Evolutionary conservation across 257 asterid species (phyloP), one percentile per base, ranked within the genome.

Genomic region (Dorcoceras hygrometricum): DNA sequence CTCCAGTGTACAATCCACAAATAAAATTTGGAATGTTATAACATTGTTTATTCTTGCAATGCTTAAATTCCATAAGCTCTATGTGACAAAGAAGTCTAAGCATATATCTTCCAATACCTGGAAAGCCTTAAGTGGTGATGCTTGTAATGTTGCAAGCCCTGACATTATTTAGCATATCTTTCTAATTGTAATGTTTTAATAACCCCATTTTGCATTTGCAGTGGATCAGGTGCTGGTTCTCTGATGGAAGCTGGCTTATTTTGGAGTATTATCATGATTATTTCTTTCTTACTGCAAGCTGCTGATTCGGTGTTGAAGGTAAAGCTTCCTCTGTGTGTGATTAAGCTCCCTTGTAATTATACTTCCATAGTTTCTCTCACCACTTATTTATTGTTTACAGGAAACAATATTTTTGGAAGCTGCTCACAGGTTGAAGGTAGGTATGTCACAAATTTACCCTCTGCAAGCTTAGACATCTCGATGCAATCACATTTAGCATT

Each of bases 241-340:
- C 77, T 90, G 81, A 77, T 84, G 87, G 96, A 86, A 70, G 89
- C 86, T 54, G 96, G 96, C 69, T 61, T 88, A 36, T 90, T 90
- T 81, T 94, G 99, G 99, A 94, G 96, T 77, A 74, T 81, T 83
- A 77, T 90, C 79, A 90, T 94, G 99, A 83, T 90, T 46, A 69
- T 88, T 72, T 94, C 99, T 32, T 94, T 94, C 88, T 81, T 94
- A 55, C 79, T 90, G 54, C 99, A 90, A 86, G 99, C 99, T 69
- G 99, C 90, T 65, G 99, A 93, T 73, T 82, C 97, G 43, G 88
- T 93, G 70, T 71, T 90, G 82, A 93, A 93, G 97, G 99, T 93
- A 68, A 43, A 46, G 50, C 70, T 75, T 70, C 74, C 80, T 63
- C 66, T 63, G 28, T 65, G 51, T 75, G 55, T 64, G 22, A 27